These are phyloP conservation scores for Apiospora hydei DNA, from an alignment of 2,329 filamentous ascomycete genomes.

Conservation along the genomic window DNA sequence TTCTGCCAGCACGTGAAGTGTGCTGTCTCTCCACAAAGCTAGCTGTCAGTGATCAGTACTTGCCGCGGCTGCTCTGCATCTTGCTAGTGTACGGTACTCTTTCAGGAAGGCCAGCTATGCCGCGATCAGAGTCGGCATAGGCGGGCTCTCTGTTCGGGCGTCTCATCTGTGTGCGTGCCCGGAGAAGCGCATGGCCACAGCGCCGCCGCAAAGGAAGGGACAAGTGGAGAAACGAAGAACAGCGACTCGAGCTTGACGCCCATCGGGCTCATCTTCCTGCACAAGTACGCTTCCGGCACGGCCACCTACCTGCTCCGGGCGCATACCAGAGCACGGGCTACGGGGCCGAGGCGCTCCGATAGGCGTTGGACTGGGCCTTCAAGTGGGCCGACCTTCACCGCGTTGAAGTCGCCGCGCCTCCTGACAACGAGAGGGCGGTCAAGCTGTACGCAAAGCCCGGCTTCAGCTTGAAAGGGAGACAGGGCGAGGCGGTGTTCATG, in stretches of 20 bases:
- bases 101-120: slow-evolving; percentile 27
- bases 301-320: slow-evolving; percentile 11
- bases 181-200: not conserved
- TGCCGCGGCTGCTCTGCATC: not conserved
- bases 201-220: not conserved
- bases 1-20: not conserved
- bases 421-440: slow-evolving; percentile 51
- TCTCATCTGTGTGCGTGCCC: slow-evolving; percentile 36
- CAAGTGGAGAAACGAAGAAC: not conserved
- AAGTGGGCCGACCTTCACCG: slow-evolving; percentile 51
- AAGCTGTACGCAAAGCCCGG: slow-evolving; percentile 54
- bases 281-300: not conserved
- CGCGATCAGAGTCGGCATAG: slow-evolving; percentile 25
- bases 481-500: slow-evolving; percentile 50
- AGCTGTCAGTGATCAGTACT: not conserved
- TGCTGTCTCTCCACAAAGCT: not conserved
- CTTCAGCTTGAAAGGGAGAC: slow-evolving; percentile 52
- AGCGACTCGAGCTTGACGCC: not conserved
- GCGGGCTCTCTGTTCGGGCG: slow-evolving; percentile 30
- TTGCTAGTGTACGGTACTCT: not conserved
- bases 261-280: slow-evolving; percentile 10
- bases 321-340: slow-evolving; percentile 51
- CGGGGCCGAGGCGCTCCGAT: slow-evolving; percentile 54
- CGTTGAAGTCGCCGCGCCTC: slow-evolving; percentile 48
- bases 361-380: slow-evolving; percentile 56